A percentile compares a stretch with the other conserved stretches of the same genome.
Conservation (phyloP, 768 basidiomycete genomes). For the Lentinula detonsa region DNA sequence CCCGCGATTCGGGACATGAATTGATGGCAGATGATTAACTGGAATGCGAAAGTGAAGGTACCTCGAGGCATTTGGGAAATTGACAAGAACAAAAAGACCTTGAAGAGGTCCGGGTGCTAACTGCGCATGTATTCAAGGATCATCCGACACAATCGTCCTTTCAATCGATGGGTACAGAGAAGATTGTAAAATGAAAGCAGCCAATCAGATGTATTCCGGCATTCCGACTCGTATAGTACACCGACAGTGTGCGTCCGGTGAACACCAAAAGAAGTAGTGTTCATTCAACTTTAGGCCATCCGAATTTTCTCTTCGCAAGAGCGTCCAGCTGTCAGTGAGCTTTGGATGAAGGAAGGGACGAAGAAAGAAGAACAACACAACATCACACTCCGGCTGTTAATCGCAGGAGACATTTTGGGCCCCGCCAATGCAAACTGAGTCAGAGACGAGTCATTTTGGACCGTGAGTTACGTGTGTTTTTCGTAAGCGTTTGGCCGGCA, state of each 20-base stretch:
- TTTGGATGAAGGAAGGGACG: not conserved
- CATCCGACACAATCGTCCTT: slow-evolving; percentile 1
- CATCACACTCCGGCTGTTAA: not conserved
- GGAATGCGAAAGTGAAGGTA: not conserved
- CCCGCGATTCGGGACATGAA: not conserved
- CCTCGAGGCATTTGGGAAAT: not conserved
- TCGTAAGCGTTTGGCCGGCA: not conserved
- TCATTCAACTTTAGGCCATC: not conserved
- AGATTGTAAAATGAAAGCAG: not conserved
- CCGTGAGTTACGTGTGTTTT: not conserved
- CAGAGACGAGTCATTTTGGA: not conserved
- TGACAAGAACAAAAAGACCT: not conserved
- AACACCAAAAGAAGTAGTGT: not conserved
- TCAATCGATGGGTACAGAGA: not conserved
- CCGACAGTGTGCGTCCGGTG: not conserved
- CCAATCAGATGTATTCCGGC: not conserved
- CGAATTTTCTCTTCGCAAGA: slow-evolving; percentile 2
- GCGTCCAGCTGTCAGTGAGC: not conserved
- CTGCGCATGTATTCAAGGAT: not conserved
- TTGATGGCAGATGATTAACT: not conserved
- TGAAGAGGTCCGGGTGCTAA: not conserved
- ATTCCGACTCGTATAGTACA: not conserved
- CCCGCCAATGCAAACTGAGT: not conserved
- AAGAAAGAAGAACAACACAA: not conserved
- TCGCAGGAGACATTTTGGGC: too few relatives aligned